Evolutionary conservation across 2,329 filamentous ascomycete species (phyloP), one percentile per base, ranked within the genome.

Genomic region (Cercospora brassicicola): DNA sequence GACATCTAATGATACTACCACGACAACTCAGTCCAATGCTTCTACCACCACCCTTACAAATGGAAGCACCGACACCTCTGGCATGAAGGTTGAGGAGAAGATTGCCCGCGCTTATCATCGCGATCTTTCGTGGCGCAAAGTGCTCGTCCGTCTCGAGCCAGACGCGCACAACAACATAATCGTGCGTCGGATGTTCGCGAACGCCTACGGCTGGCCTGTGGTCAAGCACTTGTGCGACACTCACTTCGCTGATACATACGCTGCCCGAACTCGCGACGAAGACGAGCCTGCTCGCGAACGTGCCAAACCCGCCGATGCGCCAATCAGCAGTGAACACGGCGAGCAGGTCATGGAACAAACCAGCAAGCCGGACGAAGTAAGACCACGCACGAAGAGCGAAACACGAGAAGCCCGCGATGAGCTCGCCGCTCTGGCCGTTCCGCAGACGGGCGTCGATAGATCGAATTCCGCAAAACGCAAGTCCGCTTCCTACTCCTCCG

Each of bases 121-220:
- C 11, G 93, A 93, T 71, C 82, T 99, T 20, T 92, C 92, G 1
- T 99, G 95, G 95, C 91, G 95, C 56, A 99, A 99, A 78, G 95
- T 99, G 1, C 87, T 99, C 3, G 95, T 99, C 13, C 91, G 95
- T 64, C 85, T 99, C 2, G 94, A 99, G 78, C 95, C 95, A 0
- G 95, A 99, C 80, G 95, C 95, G 0, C 95, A 99, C 82, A 99
- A 99, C 81, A 99, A 99, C 79, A 96, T 99, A 73, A 91, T 98
- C 68, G 95, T 99, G 26, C 90, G 95, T 15, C 90, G 95, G 65
- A 96, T 93, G 90, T 99, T 99, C 78, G 90, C 93, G 66, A 99
- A 99, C 76, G 95, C 95, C 0, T 96, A 96, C 75, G 95, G 95
- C 2, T 99, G 95, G 95, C 95, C 95, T 0, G 95, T 99, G 0